Evolutionary conservation across 257 asterid genomes (phyloP).

Genomic region (Solanum pennellii): DNA sequence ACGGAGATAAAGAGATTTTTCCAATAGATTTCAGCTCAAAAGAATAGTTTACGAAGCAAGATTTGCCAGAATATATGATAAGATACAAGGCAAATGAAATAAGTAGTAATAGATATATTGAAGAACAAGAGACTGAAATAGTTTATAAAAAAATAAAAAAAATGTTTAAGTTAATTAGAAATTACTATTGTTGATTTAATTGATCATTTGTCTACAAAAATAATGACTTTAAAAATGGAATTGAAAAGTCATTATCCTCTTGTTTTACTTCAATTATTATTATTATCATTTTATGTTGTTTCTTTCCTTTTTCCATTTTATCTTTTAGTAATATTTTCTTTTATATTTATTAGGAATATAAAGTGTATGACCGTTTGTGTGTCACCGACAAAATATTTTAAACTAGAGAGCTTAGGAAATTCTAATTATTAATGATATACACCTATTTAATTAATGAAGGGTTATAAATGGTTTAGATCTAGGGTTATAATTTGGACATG

Average conservation of each 20-base stretch:
- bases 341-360: background rate
- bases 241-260: background rate
- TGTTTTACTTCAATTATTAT: background rate
- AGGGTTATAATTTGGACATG: slow-evolving; percentile 1
- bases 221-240: background rate
- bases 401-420: background rate
- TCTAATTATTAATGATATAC: background rate
- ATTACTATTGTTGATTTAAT: background rate
- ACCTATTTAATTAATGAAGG: background rate
- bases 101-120: background rate
- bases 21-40: background rate
- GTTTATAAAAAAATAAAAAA: background rate
- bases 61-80: background rate
- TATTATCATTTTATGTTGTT: background rate
- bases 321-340: background rate
- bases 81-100: background rate
- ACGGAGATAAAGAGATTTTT: background rate
- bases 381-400: slow-evolving; percentile 23
- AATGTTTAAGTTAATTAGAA: background rate
- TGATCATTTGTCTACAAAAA: background rate
- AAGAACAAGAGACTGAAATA: background rate
- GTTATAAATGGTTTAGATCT: slow-evolving; percentile 21
- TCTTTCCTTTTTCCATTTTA: background rate
- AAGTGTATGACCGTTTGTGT: slow-evolving; percentile 3
- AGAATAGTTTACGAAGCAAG: rapidly evolving